A percentile compares a stretch with the other conserved stretches of the same genome.
Evolutionary conservation across 2,329 filamentous ascomycete species (phyloP).

Genomic region (Aspergillus luchuensis): DNA sequence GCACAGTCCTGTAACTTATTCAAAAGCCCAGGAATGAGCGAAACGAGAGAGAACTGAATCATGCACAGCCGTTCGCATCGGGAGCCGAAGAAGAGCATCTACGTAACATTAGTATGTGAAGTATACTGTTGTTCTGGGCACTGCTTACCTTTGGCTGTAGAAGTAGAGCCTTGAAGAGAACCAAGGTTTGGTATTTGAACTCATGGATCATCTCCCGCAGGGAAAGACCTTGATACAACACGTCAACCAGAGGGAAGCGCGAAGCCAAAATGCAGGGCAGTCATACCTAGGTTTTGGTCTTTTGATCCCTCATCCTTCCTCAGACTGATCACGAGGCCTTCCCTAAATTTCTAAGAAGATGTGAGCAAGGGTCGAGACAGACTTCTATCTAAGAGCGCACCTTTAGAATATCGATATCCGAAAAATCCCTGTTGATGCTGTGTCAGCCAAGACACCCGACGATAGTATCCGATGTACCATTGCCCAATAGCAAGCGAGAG

Average conservation of each 20-base stretch:
- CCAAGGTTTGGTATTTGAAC: slow-evolving; percentile 91
- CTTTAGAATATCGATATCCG: slow-evolving; percentile 84
- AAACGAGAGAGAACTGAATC: slow-evolving; percentile 96
- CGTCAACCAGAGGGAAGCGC: slow-evolving; percentile 14
- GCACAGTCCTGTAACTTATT: slow-evolving; percentile 92
- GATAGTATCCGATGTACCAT: background rate
- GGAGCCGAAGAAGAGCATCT: slow-evolving; percentile 99
- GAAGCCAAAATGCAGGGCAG: background rate
- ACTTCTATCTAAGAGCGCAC: slow-evolving; percentile 35
- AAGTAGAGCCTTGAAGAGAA: slow-evolving; percentile 89
- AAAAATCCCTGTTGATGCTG: slow-evolving; percentile 66
- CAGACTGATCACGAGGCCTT: slow-evolving; percentile 68
- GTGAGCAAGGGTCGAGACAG: slow-evolving; percentile 15
- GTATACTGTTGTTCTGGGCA: background rate
- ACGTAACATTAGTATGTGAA: slow-evolving; percentile 17
- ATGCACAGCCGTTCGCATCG: slow-evolving; percentile 94
- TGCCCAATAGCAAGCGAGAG: slow-evolving; percentile 5
- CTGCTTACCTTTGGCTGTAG: slow-evolving; percentile 82
- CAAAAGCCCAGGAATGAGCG: slow-evolving; percentile 89
- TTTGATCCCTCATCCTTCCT: slow-evolving; percentile 69
- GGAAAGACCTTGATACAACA: slow-evolving; percentile 58
- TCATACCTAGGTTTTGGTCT: slow-evolving; percentile 82
- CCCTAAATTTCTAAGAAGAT: slow-evolving; percentile 73
- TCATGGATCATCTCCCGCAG: slow-evolving; percentile 89
- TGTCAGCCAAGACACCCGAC: slow-evolving; percentile 7